Base-by-base conservation (phyloP, 306 rosid species). In the Ammopiptanthus mongolicus region DNA sequence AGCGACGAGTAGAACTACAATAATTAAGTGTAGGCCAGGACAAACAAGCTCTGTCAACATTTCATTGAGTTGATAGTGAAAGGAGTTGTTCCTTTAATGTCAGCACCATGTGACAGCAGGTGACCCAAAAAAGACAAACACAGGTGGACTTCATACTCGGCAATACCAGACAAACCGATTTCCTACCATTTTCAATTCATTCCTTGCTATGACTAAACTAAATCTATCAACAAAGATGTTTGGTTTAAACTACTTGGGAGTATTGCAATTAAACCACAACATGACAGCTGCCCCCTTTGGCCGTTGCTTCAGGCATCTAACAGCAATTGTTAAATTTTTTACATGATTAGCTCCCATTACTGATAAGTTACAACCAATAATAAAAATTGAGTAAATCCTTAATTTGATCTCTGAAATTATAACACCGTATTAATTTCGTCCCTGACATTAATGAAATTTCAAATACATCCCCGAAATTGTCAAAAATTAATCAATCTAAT, bases 31-130 rank as follows among this genome's bases (percentile, higher is more conserved):
- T 21, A 52, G 39, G 83, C 29, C 4, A 72, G 66, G 71, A 77
- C 80, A 82, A 60, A 74, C 21, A 52, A 60, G 82, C 76, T 58
- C 80, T 52, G 21, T 25, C 65, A 78, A 61, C 56, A 53, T 33
- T 15, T 44, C 70, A 71, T 47, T 63, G 71, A 46, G 68, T 51
- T 72, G 85, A 84, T 21, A 17, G 79, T 0, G 83, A 84, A 69
- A 81, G 83, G 79, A 81, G 88, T 68, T 37, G 69, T 56, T 77
- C 12, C 67, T 62, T 48, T 33, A 77, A 59, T 81, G 83, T 81
- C 85, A 81, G 47, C 71, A 75, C 59, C 88, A 84, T 69, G 88
- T 84, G 88, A 83, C 62, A n/a, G 59, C 71, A 80, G 82, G 60
- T 84, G 80, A 60, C 46, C 76, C 77, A 25, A 2, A 23, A 23